Evolutionary conservation across 2,329 filamentous ascomycete genomes (phyloP).

Genomic region (Pseudomassariella vexata): DNA sequence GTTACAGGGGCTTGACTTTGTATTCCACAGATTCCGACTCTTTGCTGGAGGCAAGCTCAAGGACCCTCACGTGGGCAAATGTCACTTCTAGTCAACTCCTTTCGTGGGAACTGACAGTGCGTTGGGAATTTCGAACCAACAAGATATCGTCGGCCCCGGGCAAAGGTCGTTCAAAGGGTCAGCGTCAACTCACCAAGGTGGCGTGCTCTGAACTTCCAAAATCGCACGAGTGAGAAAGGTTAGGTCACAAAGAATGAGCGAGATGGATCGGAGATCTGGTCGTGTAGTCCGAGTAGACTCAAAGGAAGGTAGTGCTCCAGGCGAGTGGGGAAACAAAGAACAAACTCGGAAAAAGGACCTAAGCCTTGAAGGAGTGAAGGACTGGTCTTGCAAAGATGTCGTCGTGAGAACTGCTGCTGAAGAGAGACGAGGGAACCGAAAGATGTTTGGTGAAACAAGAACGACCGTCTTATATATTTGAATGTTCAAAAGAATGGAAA

Average conservation of each 20-base stretch:
- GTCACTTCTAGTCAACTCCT: no score
- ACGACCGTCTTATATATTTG: slow-evolving; percentile 21
- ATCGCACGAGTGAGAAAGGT: slow-evolving; percentile 2
- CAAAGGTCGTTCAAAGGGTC: no score
- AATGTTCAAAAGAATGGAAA: slow-evolving; percentile 12
- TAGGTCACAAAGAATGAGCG: slow-evolving; percentile 17
- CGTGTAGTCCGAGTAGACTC: slow-evolving; percentile 13
- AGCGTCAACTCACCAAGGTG: no score
- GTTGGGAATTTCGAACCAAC: no score
- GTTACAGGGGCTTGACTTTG: not conserved
- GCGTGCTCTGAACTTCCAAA: no score
- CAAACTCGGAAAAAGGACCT: slow-evolving; percentile 22
- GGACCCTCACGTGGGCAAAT: no score
- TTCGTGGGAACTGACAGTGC: no score
- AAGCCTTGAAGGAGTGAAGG: slow-evolving; percentile 31
- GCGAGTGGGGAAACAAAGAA: slow-evolving; percentile 25
- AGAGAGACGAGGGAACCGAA: slow-evolving; percentile 28
- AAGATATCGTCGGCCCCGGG: no score
- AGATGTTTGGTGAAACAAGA: slow-evolving; percentile 22
- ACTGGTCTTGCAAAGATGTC: slow-evolving; percentile 24
- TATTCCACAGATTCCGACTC: no score
- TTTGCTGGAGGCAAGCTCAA: no score
- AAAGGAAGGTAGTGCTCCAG: slow-evolving; percentile 37
- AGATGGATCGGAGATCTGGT: slow-evolving; percentile 13
- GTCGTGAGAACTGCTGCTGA: slow-evolving; percentile 22